Evolutionary conservation across 352 stramenopile genomes (phyloP), one percentile per base, ranked within the genome.

Genomic region (Plasmopara viticola): DNA sequence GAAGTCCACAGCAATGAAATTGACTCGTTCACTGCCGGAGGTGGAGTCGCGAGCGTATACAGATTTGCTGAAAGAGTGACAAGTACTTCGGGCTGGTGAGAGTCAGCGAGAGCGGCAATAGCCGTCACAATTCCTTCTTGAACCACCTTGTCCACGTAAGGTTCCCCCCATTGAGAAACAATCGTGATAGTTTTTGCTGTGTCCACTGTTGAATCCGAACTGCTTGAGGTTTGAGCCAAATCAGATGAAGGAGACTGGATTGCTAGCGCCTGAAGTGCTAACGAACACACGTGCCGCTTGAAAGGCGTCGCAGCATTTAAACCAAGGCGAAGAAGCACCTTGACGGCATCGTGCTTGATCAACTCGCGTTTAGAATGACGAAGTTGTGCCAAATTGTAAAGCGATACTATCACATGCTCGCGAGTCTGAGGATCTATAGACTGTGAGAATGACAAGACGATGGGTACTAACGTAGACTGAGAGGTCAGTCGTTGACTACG

Each of bases 341-440:
- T 87, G n/a, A 90, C 76, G n/a, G 69, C 82, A 47, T 93, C 78
- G 53, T 87, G 60, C 59, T 84, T 83, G 60, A 90, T 74, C 25
- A 93, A 50, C 25, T 88, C 20, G 20, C 20, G 20, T 18, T 83
- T 77, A 53, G 71, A 84, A 25, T 73, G 77, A 25, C 60, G 64
- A 56, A 29, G 76, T 68, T 13, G 20, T 3, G 20, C 20, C 20
- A 90, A 59, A 59, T 86, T 93, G 57, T 86, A 67, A 17, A 93
- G 51, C 17, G 78, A 60, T 17, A 90, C 66, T 44, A 84, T 62
- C 9, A 87, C 76, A 31, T 93, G 66, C 54, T 90, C 74, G 14
- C 74, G 74, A 14, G 82, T 88, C 39, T 86, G 76, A 9, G 53
- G 13, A 14, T 17, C 48, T 0, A 56, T 73, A 12, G 75, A 25